Evolutionary conservation across 2,329 filamentous ascomycete species (phyloP).

Genomic region (Ophiostoma novo-ulmi): DNA sequence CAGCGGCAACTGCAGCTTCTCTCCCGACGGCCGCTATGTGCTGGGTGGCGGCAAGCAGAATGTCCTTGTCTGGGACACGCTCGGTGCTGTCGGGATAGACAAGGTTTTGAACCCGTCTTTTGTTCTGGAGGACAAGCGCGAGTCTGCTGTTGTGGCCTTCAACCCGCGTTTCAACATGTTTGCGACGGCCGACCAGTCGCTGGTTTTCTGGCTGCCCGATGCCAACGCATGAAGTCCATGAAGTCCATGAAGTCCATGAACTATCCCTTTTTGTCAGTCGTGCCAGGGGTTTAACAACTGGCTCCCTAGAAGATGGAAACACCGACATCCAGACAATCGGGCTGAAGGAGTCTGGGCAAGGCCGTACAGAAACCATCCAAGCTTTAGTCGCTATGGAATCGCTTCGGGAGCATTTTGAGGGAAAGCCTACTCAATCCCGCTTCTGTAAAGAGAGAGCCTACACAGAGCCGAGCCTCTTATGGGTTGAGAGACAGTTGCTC

Average conservation of each 20-base stretch:
- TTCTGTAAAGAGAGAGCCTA: background rate
- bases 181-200: conserved; percentile 80
- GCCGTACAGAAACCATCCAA: background rate
- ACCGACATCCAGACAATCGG: too few relatives aligned
- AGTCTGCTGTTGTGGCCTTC: conserved; percentile 71
- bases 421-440: background rate
- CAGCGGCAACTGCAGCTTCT: conserved; percentile 79
- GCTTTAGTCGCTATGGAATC: background rate
- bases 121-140: conserved; percentile 61
- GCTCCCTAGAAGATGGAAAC: background rate
- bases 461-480: background rate
- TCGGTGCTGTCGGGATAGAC: conserved; percentile 50
- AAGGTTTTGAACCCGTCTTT: conserved; percentile 59
- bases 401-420: background rate
- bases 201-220: conserved; percentile 73
- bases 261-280: too few relatives aligned
- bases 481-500: background rate
- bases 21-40: conserved; percentile 83
- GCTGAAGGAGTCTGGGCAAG: background rate
- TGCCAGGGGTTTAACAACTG: background rate
- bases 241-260: conserved; percentile 32
- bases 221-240: conserved; percentile 43
- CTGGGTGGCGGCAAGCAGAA: conserved; percentile 72
- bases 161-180: conserved; percentile 92
- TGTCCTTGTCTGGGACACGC: conserved; percentile 80